Conservation (phyloP, 768 basidiomycete species). For the Kwoniella sp. region DNA sequence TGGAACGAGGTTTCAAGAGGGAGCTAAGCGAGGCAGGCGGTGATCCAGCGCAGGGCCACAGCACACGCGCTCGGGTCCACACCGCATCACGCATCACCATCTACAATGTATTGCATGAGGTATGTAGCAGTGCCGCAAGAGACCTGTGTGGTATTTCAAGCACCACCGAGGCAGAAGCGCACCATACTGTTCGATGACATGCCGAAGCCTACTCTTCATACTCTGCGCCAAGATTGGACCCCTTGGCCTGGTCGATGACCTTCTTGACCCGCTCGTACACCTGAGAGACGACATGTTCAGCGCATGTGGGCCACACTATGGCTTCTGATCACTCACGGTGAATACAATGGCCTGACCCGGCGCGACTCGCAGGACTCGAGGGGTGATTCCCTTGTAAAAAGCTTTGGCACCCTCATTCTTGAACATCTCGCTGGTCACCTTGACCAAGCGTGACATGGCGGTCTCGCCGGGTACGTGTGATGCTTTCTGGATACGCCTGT, state of each 20-base stretch:
- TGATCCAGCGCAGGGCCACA: too few relatives aligned
- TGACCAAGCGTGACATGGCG: constrained; percentile 70
- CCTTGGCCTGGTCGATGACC: constrained; percentile 63
- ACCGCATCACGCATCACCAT: too few relatives aligned
- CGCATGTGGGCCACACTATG: neutral
- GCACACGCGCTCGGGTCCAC: too few relatives aligned
- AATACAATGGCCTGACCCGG: constrained; percentile 93
- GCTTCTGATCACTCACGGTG: constrained; percentile 55
- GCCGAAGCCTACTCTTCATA: constrained; percentile 27
- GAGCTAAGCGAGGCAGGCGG: neutral
- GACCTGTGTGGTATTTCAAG: too few relatives aligned
- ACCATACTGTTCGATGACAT: neutral
- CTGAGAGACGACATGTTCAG: constrained; percentile 11
- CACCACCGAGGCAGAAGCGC: neutral
- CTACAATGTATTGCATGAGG: too few relatives aligned
- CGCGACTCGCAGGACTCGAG: constrained; percentile 89
- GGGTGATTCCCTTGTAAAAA: constrained; percentile 99
- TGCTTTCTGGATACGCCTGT: constrained; percentile 75
- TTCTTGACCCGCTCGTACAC: constrained; percentile 82
- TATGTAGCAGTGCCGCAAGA: too few relatives aligned
- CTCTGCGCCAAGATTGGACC: constrained; percentile 16
- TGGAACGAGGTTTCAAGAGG: constrained; percentile 19
- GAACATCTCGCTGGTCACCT: constrained; percentile 91
- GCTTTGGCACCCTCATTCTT: constrained; percentile 76
- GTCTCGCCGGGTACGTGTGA: constrained; percentile 67